Percentiles rank a stretch among this genome's conserved stretches.
phyloP scores from a whole-genome alignment of 441 rosid species.

The Metrosideros polymorpha region DNA sequence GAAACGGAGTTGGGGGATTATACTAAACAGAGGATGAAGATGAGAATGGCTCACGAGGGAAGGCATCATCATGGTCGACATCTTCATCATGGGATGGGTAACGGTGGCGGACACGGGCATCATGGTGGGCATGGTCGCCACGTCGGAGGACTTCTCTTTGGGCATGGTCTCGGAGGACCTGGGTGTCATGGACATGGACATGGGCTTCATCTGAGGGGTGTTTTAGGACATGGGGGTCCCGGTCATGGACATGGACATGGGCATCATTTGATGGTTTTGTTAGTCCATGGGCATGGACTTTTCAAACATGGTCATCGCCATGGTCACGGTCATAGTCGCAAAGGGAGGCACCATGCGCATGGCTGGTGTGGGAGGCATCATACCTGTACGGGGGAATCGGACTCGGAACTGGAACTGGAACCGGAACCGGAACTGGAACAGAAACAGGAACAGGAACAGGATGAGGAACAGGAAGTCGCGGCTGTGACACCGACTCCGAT shows the following conservation, averaged over 20 bases:
- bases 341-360: background rate
- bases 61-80: background rate
- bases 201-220: no score
- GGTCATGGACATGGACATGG: background rate
- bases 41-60: background rate
- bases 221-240: no score
- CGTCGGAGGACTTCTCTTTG: background rate
- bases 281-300: no score
- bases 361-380: background rate
- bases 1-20: background rate
- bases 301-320: no score
- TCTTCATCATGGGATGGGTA: background rate
- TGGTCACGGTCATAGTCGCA: background rate
- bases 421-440: no score
- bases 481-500: background rate
- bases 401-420: no score
- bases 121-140: background rate
- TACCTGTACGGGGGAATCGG: accelerated
- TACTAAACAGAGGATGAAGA: background rate
- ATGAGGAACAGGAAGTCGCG: background rate
- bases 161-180: background rate
- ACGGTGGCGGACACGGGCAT: background rate
- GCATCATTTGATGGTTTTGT: background rate
- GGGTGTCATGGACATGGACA: background rate
- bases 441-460: background rate